Evolutionary conservation across 352 stramenopile genomes (phyloP), one percentile per base, ranked within the genome.

Genomic region (Pythium brachiatum): DNA sequence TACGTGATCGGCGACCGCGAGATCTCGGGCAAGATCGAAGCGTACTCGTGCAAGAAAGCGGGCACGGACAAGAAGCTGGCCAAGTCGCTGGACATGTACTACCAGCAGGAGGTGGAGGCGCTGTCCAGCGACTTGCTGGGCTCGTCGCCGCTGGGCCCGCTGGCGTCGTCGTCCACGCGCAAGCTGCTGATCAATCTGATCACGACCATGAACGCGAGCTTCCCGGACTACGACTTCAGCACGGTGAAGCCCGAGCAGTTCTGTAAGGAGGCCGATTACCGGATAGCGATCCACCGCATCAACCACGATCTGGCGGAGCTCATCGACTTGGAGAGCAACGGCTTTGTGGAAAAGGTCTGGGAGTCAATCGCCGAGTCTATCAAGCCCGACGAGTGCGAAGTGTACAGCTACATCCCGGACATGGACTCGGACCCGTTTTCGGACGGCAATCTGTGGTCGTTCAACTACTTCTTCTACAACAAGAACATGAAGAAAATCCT

Each of bases 311-410:
- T 96, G 59, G 82, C 81, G 7, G 89, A 97, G 62, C 73, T 94
- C 25, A 64, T 98, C 46, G 98, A 99, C 68, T 97, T 99, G 60
- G 97, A 99, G 78, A 94, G 85, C 34, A 97, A 95, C 52, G 93
- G 98, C 12, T 99, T 99, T 73, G 89, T 99, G 39, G 98, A 99
- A 76, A 98, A 98, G 60, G 88, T 99, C 65, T 96, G 98, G 76
- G 97, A 99, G 69, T 75, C 72, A 13, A 83, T 97, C 52, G 73
- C 88, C 8, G 83, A 94, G 55, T 85, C 77, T 13, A 94, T 97
- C 53, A 85, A 90, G 53, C 80, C 93, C n/a, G 76, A 89, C 13
- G 87, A 96, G 66, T 96, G 89, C 68, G 85, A 97, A 31, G 88
- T 98, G 3, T 97, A 96, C 75, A 96, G 82, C 75, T 97, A 97